These are phyloP conservation scores for Pelargonium myrrhifolium DNA, from an alignment of 441 rosid species.

Conservation along the genomic window DNA sequence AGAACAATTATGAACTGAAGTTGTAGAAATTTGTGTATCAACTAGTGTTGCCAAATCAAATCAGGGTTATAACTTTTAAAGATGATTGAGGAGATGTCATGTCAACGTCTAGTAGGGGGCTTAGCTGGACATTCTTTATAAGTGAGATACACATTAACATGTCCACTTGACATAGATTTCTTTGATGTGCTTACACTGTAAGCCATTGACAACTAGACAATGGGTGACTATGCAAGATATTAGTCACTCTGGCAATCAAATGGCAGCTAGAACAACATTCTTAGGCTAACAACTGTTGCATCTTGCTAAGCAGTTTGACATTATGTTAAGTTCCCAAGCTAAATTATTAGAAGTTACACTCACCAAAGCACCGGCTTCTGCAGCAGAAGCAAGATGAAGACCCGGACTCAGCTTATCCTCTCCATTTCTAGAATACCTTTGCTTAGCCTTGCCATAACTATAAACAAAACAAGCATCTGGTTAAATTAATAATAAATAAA, in stretches of 20 bases:
- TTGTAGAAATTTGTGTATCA: too few species aligned
- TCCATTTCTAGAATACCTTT: slow-evolving; percentile 57
- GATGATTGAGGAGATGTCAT: too few species aligned
- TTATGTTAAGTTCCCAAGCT: not conserved
- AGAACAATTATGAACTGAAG: too few species aligned
- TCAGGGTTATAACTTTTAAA: too few species aligned
- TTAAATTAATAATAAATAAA: not conserved
- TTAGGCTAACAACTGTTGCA: not conserved
- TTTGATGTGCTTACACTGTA: too few species aligned
- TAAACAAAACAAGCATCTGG: slow-evolving; percentile 10
- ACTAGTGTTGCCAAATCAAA: too few species aligned
- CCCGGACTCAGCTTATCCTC: slow-evolving; percentile 53
- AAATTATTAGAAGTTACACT: slow-evolving; percentile 25
- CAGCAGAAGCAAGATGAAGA: slow-evolving; percentile 89
- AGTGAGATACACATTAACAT: too few species aligned
- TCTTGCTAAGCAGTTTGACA: not conserved
- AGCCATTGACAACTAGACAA: too few species aligned
- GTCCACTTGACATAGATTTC: too few species aligned
- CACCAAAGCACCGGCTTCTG: slow-evolving; percentile 95
- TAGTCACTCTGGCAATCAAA: too few species aligned
- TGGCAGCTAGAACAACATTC: not conserved
- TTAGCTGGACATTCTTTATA: too few species aligned
- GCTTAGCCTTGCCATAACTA: slow-evolving; percentile 84
- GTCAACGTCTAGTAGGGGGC: too few species aligned
- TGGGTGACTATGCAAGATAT: not conserved